Conservation (phyloP, 176 grass and related monocot genomes). For the Aegilops longissima region DNA sequence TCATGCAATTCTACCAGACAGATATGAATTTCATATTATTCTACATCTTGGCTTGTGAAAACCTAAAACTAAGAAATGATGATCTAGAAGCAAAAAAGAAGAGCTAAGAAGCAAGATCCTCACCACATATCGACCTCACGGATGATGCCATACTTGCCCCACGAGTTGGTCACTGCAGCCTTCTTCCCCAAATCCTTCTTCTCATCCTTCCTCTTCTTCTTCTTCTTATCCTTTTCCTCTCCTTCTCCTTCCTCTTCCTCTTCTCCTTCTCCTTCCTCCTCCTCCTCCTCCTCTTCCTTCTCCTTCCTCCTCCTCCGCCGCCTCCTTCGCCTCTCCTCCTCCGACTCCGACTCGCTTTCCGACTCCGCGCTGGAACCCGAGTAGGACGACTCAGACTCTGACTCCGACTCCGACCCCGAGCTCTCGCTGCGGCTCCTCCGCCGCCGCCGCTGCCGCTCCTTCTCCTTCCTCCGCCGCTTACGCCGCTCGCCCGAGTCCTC, state of each 20-base stretch:
- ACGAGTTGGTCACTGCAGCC: conserved; percentile 78
- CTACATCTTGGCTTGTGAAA: background rate
- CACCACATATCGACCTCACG: conserved; percentile 93
- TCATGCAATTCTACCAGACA: background rate
- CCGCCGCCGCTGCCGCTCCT: conserved; percentile 41
- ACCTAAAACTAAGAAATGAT: conserved; percentile 1
- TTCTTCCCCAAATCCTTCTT: conserved; percentile 69
- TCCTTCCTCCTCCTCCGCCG: conserved; percentile 51
- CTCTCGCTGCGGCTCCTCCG: conserved; percentile 44
- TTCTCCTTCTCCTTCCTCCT: conserved; percentile 41
- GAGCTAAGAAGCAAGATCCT: conserved; percentile 22
- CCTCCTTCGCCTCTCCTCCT: conserved; percentile 55
- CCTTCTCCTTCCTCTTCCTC: conserved; percentile 38
- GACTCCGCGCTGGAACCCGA: conserved; percentile 59
- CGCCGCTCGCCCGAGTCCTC: conserved; percentile 53
- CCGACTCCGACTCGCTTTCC: conserved; percentile 51
- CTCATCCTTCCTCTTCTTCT: conserved; percentile 41
- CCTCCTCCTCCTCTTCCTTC: conserved; percentile 45
- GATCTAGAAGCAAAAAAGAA: background rate
- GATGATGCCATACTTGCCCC: conserved; percentile 98
- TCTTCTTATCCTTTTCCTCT: conserved; percentile 15
- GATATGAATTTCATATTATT: background rate
- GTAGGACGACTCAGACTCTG: conserved; percentile 55
- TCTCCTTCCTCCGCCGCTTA: conserved; percentile 58
- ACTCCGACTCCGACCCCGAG: conserved; percentile 48